Conservation (phyloP, 164 flowering plant species). For the Aristolochia contorta region DNA sequence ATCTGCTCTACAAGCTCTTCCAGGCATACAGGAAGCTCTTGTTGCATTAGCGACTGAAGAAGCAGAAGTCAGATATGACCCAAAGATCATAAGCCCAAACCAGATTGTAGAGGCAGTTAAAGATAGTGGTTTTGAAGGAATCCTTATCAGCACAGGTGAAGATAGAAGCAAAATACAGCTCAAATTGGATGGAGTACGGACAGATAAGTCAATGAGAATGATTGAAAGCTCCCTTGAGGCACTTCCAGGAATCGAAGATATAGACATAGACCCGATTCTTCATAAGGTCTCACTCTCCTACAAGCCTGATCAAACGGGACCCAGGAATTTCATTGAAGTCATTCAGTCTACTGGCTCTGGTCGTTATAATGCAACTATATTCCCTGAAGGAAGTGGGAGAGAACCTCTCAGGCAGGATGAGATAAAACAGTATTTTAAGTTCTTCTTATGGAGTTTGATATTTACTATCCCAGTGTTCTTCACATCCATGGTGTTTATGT, state of each 20-base stretch:
- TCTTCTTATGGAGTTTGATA: conserved; percentile 70
- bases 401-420: conserved; percentile 42
- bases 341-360: conserved; percentile 54
- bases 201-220: conserved; percentile 29
- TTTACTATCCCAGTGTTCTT: conserved; percentile 76
- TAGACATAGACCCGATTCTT: conserved; percentile 28
- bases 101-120: conserved; percentile 44
- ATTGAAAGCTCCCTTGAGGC: conserved; percentile 53
- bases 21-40: conserved; percentile 55
- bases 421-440: conserved; percentile 39
- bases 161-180: conserved; percentile 50
- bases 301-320: conserved; percentile 65
- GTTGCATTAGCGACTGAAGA: conserved; percentile 82
- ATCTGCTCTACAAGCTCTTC: conserved; percentile 33
- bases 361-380: conserved; percentile 44
- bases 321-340: conserved; percentile 51
- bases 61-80: conserved; percentile 61
- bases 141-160: conserved; percentile 53
- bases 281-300: conserved; percentile 52
- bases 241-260: conserved; percentile 52
- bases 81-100: conserved; percentile 28
- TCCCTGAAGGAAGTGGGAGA: conserved; percentile 42
- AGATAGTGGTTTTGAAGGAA: conserved; percentile 67
- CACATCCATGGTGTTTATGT: conserved; percentile 78
- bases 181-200: conserved; percentile 45